Base-by-base conservation (phyloP, 768 basidiomycete genomes). In the Naganishia kalamii region DNA sequence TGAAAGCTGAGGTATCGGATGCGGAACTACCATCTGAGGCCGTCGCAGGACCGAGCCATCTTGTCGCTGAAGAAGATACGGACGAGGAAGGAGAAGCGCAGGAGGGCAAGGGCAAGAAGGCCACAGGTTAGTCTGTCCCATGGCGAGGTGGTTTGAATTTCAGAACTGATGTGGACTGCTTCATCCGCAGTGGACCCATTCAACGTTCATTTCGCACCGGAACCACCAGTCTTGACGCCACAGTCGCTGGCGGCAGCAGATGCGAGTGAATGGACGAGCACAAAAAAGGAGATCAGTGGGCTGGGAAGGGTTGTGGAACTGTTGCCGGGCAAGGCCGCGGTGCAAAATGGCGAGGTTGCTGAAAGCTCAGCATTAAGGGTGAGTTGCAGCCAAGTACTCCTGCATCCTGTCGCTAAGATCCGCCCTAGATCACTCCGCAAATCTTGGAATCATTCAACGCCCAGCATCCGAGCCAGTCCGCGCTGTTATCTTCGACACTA, bases 151-250 rank as follows among this genome's bases (percentile, higher is more conserved):
- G 35, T 32, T 4, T 29, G 27, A 1, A 21, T 19, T 11, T 11
- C 30, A 10, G 4, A 5, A 4, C 33, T 32, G 33, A 29, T 13
- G 19, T 15, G 32, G 17, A 29, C 21, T 52, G 30, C 21, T 32
- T 61, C 60, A 47, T 35, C 40, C 13, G 70, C 57, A 46, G 66
- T 69, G 60, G 82, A 86, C 70, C 75, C 80, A 54, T 89, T 90
- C 71, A 88, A 90, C 70, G 78, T 75, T 11, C 90, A 92, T 72
- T 92, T 90, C 74, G 89, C 89, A 11, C 71, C 82, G 15, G 79
- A 80, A 4, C 83, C 89, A 3, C 63, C 77, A 82, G 40, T 71
- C 73, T 32, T 77, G 12, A 72, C 68, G 1, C 33, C 71, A 7
- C 65, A 70, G 15, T 82, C 81, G 17, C 82, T 86, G 62, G 72